Evolutionary conservation across 306 rosid species (phyloP).

Genomic region (Cyclanthera cordifolia): DNA sequence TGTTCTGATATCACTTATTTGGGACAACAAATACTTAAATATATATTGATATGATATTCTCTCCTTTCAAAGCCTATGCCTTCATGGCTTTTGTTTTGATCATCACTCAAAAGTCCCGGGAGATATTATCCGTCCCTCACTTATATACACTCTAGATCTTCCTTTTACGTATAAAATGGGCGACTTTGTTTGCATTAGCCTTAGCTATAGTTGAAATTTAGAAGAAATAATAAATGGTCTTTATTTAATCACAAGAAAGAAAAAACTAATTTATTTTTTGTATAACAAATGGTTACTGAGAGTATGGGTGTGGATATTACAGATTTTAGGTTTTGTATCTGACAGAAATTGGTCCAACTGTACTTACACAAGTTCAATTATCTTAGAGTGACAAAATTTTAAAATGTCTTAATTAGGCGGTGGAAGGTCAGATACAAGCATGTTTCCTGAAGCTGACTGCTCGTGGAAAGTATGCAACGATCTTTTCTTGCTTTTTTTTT

Average conservation of each 20-base stretch:
- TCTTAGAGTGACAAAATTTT: slow-evolving; percentile 10
- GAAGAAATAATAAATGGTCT: neutral
- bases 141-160: too few species aligned
- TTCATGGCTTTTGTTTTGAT: too few species aligned
- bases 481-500: neutral
- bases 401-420: slow-evolving; percentile 39
- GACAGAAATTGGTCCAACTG: too few species aligned
- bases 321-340: neutral
- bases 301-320: neutral
- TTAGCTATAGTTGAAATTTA: neutral
- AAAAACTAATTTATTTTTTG: neutral
- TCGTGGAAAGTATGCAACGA: slow-evolving; percentile 66
- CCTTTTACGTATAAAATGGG: too few species aligned
- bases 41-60: too few species aligned
- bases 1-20: too few species aligned
- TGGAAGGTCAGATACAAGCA: slow-evolving; percentile 40
- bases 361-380: neutral
- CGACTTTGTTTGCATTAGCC: neutral
- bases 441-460: slow-evolving; percentile 91
- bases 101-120: too few species aligned
- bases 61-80: too few species aligned
- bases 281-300: neutral
- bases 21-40: too few species aligned
- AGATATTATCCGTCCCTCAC: too few species aligned
- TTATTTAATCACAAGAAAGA: neutral